Evolutionary conservation across 805 yeast genomes (phyloP), one percentile per base, ranked within the genome.

Genomic region (Wickerhamomyces mucosus): DNA sequence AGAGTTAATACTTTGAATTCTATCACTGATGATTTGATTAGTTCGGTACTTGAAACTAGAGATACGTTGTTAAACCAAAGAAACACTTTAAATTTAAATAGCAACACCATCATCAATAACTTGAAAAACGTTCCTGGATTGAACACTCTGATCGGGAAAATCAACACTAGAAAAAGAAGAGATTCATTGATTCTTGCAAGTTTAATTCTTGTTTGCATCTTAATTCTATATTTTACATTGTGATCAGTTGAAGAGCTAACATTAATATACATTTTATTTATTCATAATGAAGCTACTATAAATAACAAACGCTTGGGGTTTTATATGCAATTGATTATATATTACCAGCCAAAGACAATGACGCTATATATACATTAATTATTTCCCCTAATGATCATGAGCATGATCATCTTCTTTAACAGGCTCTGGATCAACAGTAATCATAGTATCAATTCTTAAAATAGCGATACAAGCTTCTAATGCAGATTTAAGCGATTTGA

Each of bases 381-480:
- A n/a, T n/a, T n/a, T n/a, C n/a, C n/a, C n/a, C n/a, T n/a, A 45
- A 23, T 44, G 47, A 30, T 45, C 50, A 59, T 86, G 95, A 34
- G 63, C 95, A 55, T 89, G 96, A 16, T 89, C 88, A 47, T 84
- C 95, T 62, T 88, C 95, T 62, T 74, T 76, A 41, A 80, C 84
- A 30, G 82, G 86, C 53, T 92, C 98, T 10, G 98, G 98, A 49
- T 89, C 94, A 40, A 92, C 95, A 29, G 85, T 83, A 51, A 92
- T 89, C 94, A 89, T 88, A 31, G 99, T 92, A 58, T 92, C 99
- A 51, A 92, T 92, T 68, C 99, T 78, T 49, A 94, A 68, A 42
- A 92, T 92, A 21, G 97, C 95, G 58, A 94, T 78, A 62, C 98
- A 92, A 3, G 99, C 99, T 65, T 92, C 99, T 45, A 92, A 72